phyloP scores from a whole-genome alignment of 140 eudicot genomes.

The Anethum foeniculum region DNA sequence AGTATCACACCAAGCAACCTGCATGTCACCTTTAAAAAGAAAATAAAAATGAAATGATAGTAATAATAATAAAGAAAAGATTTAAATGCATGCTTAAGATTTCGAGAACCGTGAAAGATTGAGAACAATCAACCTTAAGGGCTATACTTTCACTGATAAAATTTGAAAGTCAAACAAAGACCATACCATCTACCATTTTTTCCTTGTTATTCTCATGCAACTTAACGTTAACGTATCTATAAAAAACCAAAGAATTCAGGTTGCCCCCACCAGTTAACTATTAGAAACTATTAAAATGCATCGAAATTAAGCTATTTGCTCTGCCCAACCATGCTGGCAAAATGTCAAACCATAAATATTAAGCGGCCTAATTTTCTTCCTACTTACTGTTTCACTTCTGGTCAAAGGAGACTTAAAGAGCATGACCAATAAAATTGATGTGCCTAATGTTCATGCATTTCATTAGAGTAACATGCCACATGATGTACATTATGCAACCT shows the following conservation, averaged over 20 bases:
- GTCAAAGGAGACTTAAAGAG: background rate
- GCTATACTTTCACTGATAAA: background rate
- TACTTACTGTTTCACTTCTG: background rate
- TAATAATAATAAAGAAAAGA: no score
- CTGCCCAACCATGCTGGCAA: background rate
- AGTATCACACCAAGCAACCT: conserved; percentile 85
- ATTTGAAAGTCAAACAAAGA: background rate
- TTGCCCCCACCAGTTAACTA: background rate
- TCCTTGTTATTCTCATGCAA: background rate
- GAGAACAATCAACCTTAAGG: background rate
- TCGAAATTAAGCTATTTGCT: background rate
- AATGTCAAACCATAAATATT: background rate
- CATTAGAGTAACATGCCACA: background rate
- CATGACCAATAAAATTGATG: background rate
- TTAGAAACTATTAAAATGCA: background rate
- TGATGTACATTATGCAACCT: background rate
- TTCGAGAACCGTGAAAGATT: background rate
- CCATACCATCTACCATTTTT: background rate
- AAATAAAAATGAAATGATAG: no score
- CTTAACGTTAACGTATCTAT: background rate
- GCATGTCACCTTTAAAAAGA: conserved; percentile 66
- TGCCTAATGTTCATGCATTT: background rate
- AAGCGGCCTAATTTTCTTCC: background rate
- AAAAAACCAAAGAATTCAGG: background rate
- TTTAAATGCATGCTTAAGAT: conserved; percentile 4